Evolutionary conservation across 148 eudicot genomes (phyloP).

Genomic region (Gaultheria prostrata): DNA sequence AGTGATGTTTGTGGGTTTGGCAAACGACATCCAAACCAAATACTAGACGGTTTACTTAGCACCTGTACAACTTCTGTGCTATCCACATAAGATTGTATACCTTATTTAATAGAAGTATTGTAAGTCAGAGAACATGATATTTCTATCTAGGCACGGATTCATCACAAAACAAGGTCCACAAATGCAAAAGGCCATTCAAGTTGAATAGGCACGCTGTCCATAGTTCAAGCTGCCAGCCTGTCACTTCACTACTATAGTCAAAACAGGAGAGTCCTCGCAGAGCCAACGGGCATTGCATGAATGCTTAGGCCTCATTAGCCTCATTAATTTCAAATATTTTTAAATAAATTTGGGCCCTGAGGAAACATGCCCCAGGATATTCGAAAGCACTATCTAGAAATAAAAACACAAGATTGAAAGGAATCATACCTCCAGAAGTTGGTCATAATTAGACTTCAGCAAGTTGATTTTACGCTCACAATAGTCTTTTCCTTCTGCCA

Average conservation of each 20-base stretch:
- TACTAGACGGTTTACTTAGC: neutral
- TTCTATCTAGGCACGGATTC: slow-evolving; percentile 1
- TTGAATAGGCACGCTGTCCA: neutral
- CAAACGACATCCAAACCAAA: neutral
- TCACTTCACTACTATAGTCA: slow-evolving; percentile 1
- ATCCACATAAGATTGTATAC: neutral
- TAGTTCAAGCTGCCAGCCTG: slow-evolving; percentile 1
- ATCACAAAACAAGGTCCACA: neutral
- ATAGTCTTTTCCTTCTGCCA: slow-evolving; percentile 89
- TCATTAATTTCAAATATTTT: neutral
- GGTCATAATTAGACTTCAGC: slow-evolving; percentile 91
- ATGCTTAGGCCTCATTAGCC: neutral
- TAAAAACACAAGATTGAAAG: neutral
- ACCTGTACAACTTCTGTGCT: neutral
- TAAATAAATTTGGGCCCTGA: neutral
- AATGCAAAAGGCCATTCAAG: neutral
- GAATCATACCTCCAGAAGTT: slow-evolving; percentile 82
- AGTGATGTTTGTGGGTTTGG: neutral
- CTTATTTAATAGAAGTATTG: neutral
- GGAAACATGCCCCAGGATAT: neutral
- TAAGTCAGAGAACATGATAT: neutral
- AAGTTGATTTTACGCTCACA: slow-evolving; percentile 91
- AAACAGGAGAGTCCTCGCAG: neutral
- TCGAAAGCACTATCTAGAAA: neutral
- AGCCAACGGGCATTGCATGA: neutral